phyloP scores from a whole-genome alignment of 106 monocot genomes.

The Allium sativum region DNA sequence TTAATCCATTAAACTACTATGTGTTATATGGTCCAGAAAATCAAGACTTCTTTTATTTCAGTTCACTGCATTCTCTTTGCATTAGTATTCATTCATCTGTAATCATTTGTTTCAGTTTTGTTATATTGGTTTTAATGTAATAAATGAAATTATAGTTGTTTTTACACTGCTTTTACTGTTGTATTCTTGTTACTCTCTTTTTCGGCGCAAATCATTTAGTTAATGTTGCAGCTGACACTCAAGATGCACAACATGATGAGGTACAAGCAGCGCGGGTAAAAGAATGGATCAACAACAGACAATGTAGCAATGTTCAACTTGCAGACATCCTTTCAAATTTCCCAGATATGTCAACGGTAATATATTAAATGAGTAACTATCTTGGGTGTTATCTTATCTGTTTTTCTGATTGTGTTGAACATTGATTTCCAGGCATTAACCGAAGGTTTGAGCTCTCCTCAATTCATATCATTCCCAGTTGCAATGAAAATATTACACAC shows the following conservation, averaged over 20 bases:
- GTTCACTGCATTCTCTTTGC: no score
- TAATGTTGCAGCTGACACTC: slow-evolving; percentile 56
- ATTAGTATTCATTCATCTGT: neutral
- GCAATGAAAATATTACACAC: neutral
- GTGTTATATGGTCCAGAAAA: no score
- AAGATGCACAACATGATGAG: slow-evolving; percentile 78
- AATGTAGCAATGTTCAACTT: slow-evolving; percentile 38
- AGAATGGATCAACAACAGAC: slow-evolving; percentile 71
- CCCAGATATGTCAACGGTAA: slow-evolving; percentile 76
- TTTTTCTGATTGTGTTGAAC: neutral
- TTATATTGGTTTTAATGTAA: neutral
- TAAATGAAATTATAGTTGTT: neutral
- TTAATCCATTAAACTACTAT: no score
- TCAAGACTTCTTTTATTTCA: no score
- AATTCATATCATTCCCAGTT: neutral
- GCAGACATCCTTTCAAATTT: slow-evolving; percentile 77
- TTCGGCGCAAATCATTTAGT: neutral
- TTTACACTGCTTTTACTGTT: neutral
- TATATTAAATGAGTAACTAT: neutral
- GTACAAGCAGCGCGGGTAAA: slow-evolving; percentile 45
- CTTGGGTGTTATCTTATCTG: neutral
- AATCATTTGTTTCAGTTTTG: neutral
- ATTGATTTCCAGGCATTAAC: slow-evolving; percentile 61
- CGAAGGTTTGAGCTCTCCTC: slow-evolving; percentile 54
- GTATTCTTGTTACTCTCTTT: neutral